Evolutionary conservation across 345 rosid genomes (phyloP), one percentile per base, ranked within the genome.

Genomic region (Turnera subulata): DNA sequence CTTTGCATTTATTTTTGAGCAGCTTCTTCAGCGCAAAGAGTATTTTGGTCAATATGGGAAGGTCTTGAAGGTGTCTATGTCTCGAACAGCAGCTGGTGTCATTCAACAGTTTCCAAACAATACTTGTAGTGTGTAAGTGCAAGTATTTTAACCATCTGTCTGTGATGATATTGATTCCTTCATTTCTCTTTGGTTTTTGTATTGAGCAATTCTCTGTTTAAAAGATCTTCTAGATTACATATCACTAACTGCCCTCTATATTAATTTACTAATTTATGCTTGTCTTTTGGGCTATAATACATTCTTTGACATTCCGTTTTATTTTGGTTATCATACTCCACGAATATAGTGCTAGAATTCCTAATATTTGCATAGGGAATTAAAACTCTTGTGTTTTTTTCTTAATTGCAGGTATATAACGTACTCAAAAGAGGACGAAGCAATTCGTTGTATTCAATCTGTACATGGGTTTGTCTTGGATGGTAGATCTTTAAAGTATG

Each of bases 21-120:
- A 91, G 97, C 79, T 88, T 74, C 92, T 91, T 56, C 92, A 82
- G 58, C 74, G 25, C 4, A 84, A 59, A 74, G 96, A 91, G 53
- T 88, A 84, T 66, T 91, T 91, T 73, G 85, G 88, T 47, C 98
- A 84, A 61, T 91, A 91, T 67, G 98, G 98, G 60, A 91, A 86
- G 72, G 98, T 88, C 51, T 66, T 80, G 22, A 91, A 88, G 71
- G 96, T 88, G n/a, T 88, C 98, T 18, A 78, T 88, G 92, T 85
- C 96, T 43, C 86, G 88, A n/a, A 84, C 95, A n/a, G 78, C 96
- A 58, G 43, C 92, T 53, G 98, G 98, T 60, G 78, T 81, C 23
- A 75, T 88, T 67, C 92, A 85, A 68, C 96, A 84, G 55, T 85
- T 84, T 65, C 85, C 98, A 42, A 91, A 88, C 78, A 88, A 71